phyloP scores from a whole-genome alignment of 164 flowering plant species.

The Annona squamosa region DNA sequence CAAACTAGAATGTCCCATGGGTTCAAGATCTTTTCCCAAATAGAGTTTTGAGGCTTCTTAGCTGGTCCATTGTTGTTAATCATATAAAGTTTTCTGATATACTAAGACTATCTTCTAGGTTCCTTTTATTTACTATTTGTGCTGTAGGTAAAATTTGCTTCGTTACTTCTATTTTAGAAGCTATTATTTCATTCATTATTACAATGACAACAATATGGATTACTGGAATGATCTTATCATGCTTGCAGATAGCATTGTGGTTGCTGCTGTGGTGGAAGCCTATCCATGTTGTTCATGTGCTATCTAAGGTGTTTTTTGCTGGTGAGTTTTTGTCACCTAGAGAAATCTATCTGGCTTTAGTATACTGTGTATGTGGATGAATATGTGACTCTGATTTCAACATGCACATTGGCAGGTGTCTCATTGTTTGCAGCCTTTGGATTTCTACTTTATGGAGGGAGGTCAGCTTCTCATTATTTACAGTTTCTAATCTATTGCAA shows the following conservation, averaged over 20 bases:
- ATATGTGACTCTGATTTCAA: conserved; percentile 1
- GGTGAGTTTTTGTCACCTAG: conserved; percentile 27
- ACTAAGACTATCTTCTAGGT: background rate
- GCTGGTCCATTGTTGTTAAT: background rate
- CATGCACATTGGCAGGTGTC: conserved; percentile 47
- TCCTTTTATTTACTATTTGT: background rate
- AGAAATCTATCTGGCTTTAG: background rate
- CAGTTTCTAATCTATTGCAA: background rate
- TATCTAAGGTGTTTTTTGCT: conserved; percentile 90
- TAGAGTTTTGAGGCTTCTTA: background rate
- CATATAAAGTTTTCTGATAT: background rate
- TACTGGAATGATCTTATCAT: background rate
- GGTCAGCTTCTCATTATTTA: conserved; percentile 31
- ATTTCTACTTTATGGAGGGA: conserved; percentile 93
- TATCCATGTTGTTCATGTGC: conserved; percentile 32
- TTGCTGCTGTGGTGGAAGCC: conserved; percentile 87
- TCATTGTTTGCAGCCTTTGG: conserved; percentile 92
- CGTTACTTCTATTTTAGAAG: background rate
- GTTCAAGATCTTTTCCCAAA: background rate
- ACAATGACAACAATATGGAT: background rate
- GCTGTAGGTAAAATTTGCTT: background rate
- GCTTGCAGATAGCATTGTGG: conserved; percentile 77
- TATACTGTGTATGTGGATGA: background rate
- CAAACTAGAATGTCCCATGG: background rate
- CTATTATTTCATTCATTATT: background rate